Evolutionary conservation across 2,329 filamentous ascomycete genomes (phyloP).

Genomic region (Alternaria brassicicola): DNA sequence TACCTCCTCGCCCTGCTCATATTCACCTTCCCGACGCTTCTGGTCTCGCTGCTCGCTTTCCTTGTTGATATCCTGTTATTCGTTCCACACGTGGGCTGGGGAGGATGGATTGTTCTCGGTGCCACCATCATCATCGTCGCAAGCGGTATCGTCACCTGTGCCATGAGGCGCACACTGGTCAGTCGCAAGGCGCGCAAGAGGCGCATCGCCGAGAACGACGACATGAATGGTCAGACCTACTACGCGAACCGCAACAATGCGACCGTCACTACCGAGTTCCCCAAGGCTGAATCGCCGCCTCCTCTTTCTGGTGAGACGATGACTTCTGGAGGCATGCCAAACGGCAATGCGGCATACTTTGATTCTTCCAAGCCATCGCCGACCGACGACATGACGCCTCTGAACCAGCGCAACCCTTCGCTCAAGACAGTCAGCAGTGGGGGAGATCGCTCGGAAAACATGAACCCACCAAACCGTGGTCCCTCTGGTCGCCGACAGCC

Average conservation of each 20-base stretch:
- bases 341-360: slow-evolving; percentile 68
- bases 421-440: slow-evolving; percentile 60
- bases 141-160: slow-evolving; percentile 85
- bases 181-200: slow-evolving; percentile 91
- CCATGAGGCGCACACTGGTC: slow-evolving; percentile 91
- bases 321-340: slow-evolving; percentile 59
- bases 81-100: slow-evolving; percentile 91
- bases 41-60: slow-evolving; percentile 85
- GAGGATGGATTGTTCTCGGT: slow-evolving; percentile 88
- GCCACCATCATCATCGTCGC: slow-evolving; percentile 84
- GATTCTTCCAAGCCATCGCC: slow-evolving; percentile 66
- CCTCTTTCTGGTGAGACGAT: slow-evolving; percentile 61
- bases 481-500: slow-evolving; percentile 50
- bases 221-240: slow-evolving; percentile 95
- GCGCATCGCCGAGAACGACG: slow-evolving; percentile 89
- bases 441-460: slow-evolving; percentile 50
- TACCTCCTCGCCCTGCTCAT: slow-evolving; percentile 87
- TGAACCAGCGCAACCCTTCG: slow-evolving; percentile 69
- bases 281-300: slow-evolving; percentile 61
- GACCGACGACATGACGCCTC: slow-evolving; percentile 70
- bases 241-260: slow-evolving; percentile 62
- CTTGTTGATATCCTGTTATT: slow-evolving; percentile 93
- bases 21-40: slow-evolving; percentile 80
- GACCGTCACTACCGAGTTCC: slow-evolving; percentile 47
- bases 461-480: slow-evolving; percentile 45